A percentile compares a stretch with the other conserved stretches of the same genome.
Evolutionary conservation across 2,329 filamentous ascomycete genomes (phyloP).

Genomic region (Fusarium sp.): DNA sequence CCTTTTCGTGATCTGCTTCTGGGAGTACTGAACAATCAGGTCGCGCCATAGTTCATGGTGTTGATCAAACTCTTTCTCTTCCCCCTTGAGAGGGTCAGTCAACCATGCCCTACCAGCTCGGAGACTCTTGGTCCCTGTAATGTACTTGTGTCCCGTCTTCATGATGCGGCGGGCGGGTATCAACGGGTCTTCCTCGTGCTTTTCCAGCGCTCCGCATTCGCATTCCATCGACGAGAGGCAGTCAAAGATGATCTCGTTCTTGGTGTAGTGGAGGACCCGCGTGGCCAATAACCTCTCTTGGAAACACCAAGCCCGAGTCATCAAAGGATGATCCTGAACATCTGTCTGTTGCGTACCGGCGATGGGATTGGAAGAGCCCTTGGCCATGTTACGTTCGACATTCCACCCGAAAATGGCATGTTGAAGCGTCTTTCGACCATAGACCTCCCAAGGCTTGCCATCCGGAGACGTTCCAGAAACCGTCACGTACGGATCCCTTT

Average conservation of each 20-base stretch:
- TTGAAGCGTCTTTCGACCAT: constrained; percentile 12
- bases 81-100: not conserved
- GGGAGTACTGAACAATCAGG: constrained; percentile 36
- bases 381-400: not conserved
- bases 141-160: constrained; percentile 35
- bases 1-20: constrained; percentile 34
- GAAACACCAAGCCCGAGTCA: constrained; percentile 44
- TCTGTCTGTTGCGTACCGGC: not conserved
- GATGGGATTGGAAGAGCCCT: constrained; percentile 18
- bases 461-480: constrained; percentile 16
- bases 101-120: not conserved
- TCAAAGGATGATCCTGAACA: constrained; percentile 26
- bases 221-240: constrained; percentile 37
- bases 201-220: constrained; percentile 37
- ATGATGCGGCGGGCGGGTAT: constrained; percentile 32
- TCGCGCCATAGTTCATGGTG: constrained; percentile 39
- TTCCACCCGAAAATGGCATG: constrained; percentile 32
- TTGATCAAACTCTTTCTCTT: constrained; percentile 9
- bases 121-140: constrained; percentile 13
- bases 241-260: constrained; percentile 40
- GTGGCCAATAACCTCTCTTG: constrained; percentile 45
- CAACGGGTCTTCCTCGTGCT: constrained; percentile 25
- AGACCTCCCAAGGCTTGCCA: constrained; percentile 24
- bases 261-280: constrained; percentile 43
- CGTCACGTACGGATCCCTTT: constrained; percentile 17